Evolutionary conservation across 345 rosid genomes (phyloP).

Genomic region (Rhizophora apiculata): DNA sequence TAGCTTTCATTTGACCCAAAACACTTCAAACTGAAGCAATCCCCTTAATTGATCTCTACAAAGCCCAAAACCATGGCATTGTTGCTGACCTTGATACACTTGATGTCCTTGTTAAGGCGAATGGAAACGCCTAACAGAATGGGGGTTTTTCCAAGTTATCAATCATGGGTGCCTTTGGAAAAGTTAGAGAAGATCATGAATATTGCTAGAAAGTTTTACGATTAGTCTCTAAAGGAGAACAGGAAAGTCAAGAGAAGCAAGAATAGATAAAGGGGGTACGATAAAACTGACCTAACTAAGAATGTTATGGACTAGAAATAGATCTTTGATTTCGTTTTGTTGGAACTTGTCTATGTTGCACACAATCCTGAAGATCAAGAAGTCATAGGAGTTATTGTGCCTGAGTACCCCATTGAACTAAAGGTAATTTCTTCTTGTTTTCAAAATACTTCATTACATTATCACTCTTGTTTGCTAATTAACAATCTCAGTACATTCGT

Average conservation of each 20-base stretch:
- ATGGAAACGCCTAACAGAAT: not conserved
- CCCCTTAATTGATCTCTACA: slow-evolving; percentile 23
- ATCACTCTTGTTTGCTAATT: no score
- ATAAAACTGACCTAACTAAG: not conserved
- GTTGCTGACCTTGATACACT: not conserved
- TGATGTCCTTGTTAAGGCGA: not conserved
- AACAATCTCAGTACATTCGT: no score
- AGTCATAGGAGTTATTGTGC: not conserved
- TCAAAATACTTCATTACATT: no score
- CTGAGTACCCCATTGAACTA: no score
- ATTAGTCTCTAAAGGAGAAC: not conserved
- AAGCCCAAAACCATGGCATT: not conserved
- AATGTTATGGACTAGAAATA: not conserved
- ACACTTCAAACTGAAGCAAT: slow-evolving; percentile 38
- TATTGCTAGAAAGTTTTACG: not conserved
- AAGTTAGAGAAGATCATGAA: not conserved
- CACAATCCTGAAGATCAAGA: not conserved
- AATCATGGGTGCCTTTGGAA: not conserved
- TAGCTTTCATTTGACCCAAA: slow-evolving; percentile 45
- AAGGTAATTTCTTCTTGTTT: no score
- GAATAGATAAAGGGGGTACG: not conserved
- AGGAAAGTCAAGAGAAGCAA: not conserved
- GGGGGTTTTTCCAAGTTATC: not conserved
- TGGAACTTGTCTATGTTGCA: not conserved
- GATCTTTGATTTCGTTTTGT: not conserved